These are phyloP conservation scores for Ettlia oleoabundans DNA, from an alignment of 139 green algal species.

Conservation along the genomic window DNA sequence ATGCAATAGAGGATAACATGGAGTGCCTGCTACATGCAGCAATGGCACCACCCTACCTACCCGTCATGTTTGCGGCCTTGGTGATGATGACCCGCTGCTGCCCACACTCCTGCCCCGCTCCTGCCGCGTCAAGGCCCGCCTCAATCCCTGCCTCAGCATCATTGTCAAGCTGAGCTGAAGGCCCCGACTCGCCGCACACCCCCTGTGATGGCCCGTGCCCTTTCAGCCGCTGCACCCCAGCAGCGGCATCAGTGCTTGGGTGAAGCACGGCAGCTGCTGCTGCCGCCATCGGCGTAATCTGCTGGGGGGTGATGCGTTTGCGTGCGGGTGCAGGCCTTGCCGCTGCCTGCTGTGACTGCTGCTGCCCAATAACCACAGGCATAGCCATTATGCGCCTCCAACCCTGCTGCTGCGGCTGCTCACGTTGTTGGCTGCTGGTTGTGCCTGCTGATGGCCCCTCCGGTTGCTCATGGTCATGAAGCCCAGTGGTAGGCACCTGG, in stretches of 20 bases:
- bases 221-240: neutral
- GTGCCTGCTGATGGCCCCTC: neutral
- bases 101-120: neutral
- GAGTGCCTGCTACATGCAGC: neutral
- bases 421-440: neutral
- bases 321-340: neutral
- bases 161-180: no score
- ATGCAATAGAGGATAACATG: no score
- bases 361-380: neutral
- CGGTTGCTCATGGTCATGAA: no score
- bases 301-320: slow-evolving; percentile 22
- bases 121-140: neutral
- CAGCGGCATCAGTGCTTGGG: no score
- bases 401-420: neutral
- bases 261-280: neutral
- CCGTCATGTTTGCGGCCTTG: slow-evolving; percentile 21
- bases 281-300: neutral
- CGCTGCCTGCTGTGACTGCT: neutral
- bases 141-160: no score
- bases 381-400: neutral
- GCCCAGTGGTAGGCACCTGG: neutral
- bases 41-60: neutral
- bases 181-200: no score
- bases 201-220: no score
- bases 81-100: slow-evolving; percentile 13